Conservation (phyloP, 129 eudicot species). For the Centaurea solstitialis region DNA sequence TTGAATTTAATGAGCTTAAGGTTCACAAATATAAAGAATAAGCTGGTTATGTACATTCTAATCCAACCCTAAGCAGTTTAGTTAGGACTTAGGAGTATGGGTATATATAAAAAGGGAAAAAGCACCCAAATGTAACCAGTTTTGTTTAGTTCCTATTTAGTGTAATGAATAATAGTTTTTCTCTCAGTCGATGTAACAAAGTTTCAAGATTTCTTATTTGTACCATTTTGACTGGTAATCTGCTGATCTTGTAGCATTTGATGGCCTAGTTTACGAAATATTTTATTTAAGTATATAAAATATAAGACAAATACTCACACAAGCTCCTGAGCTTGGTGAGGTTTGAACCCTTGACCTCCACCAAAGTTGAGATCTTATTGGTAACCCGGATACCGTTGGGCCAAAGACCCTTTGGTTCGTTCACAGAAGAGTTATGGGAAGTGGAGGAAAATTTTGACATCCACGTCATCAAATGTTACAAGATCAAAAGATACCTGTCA, state of each 20-base stretch:
- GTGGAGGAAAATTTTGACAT: too few relatives aligned
- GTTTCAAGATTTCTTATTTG: background rate
- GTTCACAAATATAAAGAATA: background rate
- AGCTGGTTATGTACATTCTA: background rate
- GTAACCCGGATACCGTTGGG: too few relatives aligned
- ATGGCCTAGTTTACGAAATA: background rate
- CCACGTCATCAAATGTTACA: background rate
- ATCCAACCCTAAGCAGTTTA: constrained; percentile 4
- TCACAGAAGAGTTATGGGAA: too few relatives aligned
- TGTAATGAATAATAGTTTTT: background rate
- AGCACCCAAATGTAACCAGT: background rate
- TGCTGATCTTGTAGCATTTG: background rate
- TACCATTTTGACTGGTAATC: background rate
- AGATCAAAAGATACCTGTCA: background rate
- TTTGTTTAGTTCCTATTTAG: background rate
- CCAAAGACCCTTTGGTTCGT: background rate
- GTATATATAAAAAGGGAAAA: background rate
- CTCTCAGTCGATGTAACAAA: background rate
- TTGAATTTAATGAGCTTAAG: constrained; percentile 11
- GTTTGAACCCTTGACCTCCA: background rate
- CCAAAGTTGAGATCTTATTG: background rate
- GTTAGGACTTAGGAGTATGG: background rate
- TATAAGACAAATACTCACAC: background rate
- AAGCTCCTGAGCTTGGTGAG: background rate
- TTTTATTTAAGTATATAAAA: too few relatives aligned